Conservation (phyloP, 805 yeast genomes). For the Candida alai region DNA sequence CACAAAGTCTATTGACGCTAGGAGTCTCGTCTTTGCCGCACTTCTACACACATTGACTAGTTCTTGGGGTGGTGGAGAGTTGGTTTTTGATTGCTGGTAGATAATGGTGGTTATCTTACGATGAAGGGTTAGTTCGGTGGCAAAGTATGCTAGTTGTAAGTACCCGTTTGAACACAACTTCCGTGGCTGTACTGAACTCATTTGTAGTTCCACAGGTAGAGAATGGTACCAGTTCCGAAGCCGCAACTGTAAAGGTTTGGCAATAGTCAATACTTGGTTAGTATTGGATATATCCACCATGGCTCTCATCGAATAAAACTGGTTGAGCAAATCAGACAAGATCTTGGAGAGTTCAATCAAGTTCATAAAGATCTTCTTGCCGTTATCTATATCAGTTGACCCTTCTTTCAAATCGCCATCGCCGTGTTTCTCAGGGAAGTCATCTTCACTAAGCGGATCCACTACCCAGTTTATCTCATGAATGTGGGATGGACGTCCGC, state of each 20-base stretch:
- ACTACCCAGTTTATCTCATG: conserved; percentile 79
- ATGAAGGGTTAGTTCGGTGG: conserved; percentile 84
- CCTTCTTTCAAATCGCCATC: conserved; percentile 51
- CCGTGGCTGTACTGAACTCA: conserved; percentile 56
- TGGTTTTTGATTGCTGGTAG: conserved; percentile 29
- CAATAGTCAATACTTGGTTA: conserved; percentile 65
- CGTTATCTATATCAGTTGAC: conserved; percentile 66
- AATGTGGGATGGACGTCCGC: conserved; percentile 81
- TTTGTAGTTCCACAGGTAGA: conserved; percentile 59
- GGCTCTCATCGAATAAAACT: conserved; percentile 70
- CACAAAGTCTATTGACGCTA: conserved; percentile 79
- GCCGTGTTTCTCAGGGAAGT: conserved; percentile 71
- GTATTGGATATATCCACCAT: conserved; percentile 53
- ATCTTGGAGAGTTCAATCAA: conserved; percentile 65
- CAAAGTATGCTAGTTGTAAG: conserved; percentile 80
- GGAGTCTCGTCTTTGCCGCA: conserved; percentile 79
- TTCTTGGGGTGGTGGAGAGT: conserved; percentile 33
- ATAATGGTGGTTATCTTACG: conserved; percentile 65
- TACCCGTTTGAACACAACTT: conserved; percentile 72
- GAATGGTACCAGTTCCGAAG: conserved; percentile 76
- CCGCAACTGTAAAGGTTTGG: conserved; percentile 76
- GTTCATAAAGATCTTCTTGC: conserved; percentile 64
- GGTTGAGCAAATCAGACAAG: conserved; percentile 65
- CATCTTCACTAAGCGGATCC: conserved; percentile 60
- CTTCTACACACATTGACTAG: conserved; percentile 61